These are phyloP conservation scores for Calocera viscosa DNA, from an alignment of 768 basidiomycete species.

Conservation along the genomic window DNA sequence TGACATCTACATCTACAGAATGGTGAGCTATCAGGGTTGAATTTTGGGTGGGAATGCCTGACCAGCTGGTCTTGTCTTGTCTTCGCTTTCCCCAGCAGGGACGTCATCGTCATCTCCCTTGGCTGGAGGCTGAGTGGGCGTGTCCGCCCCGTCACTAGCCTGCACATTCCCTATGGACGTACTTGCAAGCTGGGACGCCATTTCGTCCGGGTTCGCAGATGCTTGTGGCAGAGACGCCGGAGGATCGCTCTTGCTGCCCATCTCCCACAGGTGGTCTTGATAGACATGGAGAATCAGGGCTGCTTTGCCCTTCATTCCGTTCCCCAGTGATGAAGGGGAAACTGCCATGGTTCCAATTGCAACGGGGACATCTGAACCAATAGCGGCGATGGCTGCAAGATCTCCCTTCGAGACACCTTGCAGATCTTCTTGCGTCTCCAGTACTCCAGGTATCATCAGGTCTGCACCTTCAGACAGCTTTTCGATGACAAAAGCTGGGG, in stretches of 20 bases:
- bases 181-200: neutral
- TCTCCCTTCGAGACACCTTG: slow-evolving; percentile 26
- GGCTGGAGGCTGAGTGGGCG: too few species aligned
- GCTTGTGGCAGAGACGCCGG: slow-evolving; percentile 28
- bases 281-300: slow-evolving; percentile 60
- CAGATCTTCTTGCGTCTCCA: slow-evolving; percentile 32
- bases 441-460: slow-evolving; percentile 66
- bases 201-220: neutral
- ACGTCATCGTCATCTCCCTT: neutral
- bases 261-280: slow-evolving; percentile 63
- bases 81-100: neutral
- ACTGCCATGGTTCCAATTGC: slow-evolving; percentile 65
- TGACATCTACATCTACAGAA: slow-evolving; percentile 39
- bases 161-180: neutral
- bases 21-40: neutral
- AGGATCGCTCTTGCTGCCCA: slow-evolving; percentile 50
- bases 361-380: slow-evolving; percentile 44
- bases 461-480: slow-evolving; percentile 68
- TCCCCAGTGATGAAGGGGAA: slow-evolving; percentile 24
- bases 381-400: slow-evolving; percentile 54
- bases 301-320: slow-evolving; percentile 55
- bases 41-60: too few species aligned
- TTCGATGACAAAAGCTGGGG: slow-evolving; percentile 57
- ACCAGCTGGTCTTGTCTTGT: neutral
- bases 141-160: too few species aligned